Base-by-base conservation (phyloP, 2,329 filamentous ascomycete genomes). In the Apiospora arundinis region DNA sequence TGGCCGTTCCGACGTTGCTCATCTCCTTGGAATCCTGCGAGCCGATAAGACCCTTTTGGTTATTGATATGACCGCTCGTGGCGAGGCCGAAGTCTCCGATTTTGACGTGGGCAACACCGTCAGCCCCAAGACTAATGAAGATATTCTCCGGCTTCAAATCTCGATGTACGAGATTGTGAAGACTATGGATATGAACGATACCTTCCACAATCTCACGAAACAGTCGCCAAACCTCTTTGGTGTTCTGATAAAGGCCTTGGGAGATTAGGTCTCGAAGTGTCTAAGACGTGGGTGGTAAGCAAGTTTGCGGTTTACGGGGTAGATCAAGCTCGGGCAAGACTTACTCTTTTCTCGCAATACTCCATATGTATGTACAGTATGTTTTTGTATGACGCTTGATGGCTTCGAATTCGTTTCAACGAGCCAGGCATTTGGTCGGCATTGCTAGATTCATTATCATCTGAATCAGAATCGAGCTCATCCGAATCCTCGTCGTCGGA, bases 291-390 rank as follows among this genome's bases (percentile, higher is more conserved):
- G 49, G 25, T 56, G 21, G 66, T 44, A 73, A 74, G 76, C 70
- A 73, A 73, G 32, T 32, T 32, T 32, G 3, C 32, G 32, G 32
- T 3, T 32, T 32, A 32, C 3, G 32, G 3, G 32, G 25, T 65
- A 28, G 28, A 28, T 48, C 25, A 46, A 32, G 11, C 23, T 32
- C 42, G 28, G 16, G 25, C 4, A 32, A 67, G 28, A 65, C 88
- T 81, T 83, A 92, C 91, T 75, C 93, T 90, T 79, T 95, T 96
- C 80, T 98, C 95, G 78, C 96, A 99, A 76, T 98, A 97, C 80
- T 99, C 96, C 96, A 99, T 99, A 73, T 97, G 96, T 70, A 99
- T 98, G 80, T 98, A 99, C 56, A 99, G 87, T 8, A 95, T 92
- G 0, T 92, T 95, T 69, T 89, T 89, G 72, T 89, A 88, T 4